Evolutionary conservation across 306 rosid genomes (phyloP), one percentile per base, ranked within the genome.

Genomic region (Dryas drummondii): DNA sequence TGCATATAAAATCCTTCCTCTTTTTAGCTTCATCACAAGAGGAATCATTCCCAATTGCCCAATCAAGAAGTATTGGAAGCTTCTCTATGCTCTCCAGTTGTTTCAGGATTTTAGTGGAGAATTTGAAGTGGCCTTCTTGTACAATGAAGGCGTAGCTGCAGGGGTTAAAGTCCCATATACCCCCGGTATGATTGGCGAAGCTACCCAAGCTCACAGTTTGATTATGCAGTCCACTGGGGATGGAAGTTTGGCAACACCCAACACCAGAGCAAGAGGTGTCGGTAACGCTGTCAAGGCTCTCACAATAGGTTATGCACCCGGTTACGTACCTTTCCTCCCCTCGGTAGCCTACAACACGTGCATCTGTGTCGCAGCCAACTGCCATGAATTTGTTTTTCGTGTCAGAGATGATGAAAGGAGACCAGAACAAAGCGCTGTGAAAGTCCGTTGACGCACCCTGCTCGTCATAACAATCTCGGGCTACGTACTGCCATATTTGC

Each of bases 161-260:
- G 5, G 58, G 58, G 46, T 79, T 79, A n/a, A 72, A 79, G 27
- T 40, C 9, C 59, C 5, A 71, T 1, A 72, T 32, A 32, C 37
- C 50, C 4, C 8, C 49, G 1, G 9, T 27, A 6, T 78, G 73
- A 16, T 9, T 37, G 6, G 9, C 0, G 52, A 13, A 72, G 52
- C 78, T 78, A 10, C 3, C 0, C 10, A 40, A 54, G 1, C 1
- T 4, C 1, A 78, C 2, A 1, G 51, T 19, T 6, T 44, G 3
- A n/a, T 46, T 54, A 3, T 16, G n/a, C n/a, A 54, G 19, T 55
- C 82, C 73, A 0, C 5, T 3, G 0, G 82, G 82, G 15, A 73
- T 59, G 22, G 10, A 32, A 12, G 61, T 44, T n/a, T 79, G 79
- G 74, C 82, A 79, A 13, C 82, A 79, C 11, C 78, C 82, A 7